Percentiles rank a stretch among this genome's conserved stretches.
phyloP scores from a whole-genome alignment of 2,329 filamentous ascomycete genomes.

The Aspergillus pseudonomiae region DNA sequence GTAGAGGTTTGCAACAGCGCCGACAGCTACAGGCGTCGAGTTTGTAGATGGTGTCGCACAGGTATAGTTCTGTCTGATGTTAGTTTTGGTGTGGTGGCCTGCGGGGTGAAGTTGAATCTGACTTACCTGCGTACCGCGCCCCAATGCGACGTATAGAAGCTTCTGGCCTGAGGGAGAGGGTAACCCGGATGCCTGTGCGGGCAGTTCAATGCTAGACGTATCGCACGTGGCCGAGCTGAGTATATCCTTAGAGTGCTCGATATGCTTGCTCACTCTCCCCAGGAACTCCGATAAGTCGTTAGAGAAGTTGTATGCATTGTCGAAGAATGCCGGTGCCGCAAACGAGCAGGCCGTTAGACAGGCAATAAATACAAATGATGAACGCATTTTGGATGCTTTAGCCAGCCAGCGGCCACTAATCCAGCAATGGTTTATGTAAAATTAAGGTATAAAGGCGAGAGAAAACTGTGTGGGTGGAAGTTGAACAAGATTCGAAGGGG shows the following conservation, averaged over 20 bases:
- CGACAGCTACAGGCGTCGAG: constrained; percentile 65
- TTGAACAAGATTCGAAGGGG: too few relatives aligned
- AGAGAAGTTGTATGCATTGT: constrained; percentile 42
- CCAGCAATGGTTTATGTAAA: not conserved
- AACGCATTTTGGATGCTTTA: constrained; percentile 23
- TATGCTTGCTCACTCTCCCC: constrained; percentile 42
- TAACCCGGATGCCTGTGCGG: constrained; percentile 60
- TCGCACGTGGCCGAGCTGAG: constrained; percentile 34
- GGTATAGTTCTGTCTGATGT: constrained; percentile 78
- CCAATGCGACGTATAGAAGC: constrained; percentile 79
- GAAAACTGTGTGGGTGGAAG: not conserved
- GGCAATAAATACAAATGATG: constrained; percentile 29
- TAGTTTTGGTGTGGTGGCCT: constrained; percentile 4
- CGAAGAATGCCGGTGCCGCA: constrained; percentile 39
- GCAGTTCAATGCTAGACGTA: constrained; percentile 36
- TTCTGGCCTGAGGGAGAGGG: constrained; percentile 63
- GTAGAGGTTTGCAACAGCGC: constrained; percentile 83
- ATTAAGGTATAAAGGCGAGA: not conserved
- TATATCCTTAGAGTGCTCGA: constrained; percentile 30
- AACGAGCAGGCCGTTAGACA: constrained; percentile 36
- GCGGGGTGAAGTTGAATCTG: not conserved
- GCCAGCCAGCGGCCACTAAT: not conserved
- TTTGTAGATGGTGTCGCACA: constrained; percentile 66
- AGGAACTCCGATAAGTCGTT: constrained; percentile 45
- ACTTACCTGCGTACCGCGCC: constrained; percentile 70